A percentile compares a stretch with the other conserved stretches of the same genome.
Evolutionary conservation across 164 flowering plant genomes (phyloP).

Genomic region (Vitis labrusca): DNA sequence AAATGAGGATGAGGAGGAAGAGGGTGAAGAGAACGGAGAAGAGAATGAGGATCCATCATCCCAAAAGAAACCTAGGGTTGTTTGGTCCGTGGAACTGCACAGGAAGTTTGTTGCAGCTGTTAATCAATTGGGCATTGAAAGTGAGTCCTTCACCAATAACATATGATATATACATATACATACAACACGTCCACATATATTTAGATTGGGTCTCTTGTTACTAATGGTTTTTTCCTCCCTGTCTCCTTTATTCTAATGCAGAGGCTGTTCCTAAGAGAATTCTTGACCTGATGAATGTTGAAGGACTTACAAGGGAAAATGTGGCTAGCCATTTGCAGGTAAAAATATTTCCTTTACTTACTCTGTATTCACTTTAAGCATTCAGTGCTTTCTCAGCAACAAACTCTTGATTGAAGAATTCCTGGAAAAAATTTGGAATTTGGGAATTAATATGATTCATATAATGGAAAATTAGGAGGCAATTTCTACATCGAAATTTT

Average conservation of each 20-base stretch:
- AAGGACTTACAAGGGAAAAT: slow-evolving; percentile 87
- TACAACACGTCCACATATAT: too few relatives aligned
- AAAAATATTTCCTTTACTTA: slow-evolving; percentile 12
- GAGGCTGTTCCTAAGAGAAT: slow-evolving; percentile 97
- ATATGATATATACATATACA: neutral
- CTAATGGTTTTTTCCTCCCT: neutral
- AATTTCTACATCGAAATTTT: neutral
- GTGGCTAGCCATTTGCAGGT: slow-evolving; percentile 98
- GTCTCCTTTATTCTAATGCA: slow-evolving; percentile 28
- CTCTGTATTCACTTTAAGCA: neutral
- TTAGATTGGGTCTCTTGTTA: neutral
- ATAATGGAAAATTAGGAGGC: neutral
- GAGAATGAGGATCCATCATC: slow-evolving; percentile 46
- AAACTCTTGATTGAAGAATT: neutral
- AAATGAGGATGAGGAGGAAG: slow-evolving; percentile 43
- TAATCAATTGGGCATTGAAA: slow-evolving; percentile 53
- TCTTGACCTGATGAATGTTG: slow-evolving; percentile 88
- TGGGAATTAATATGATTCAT: neutral
- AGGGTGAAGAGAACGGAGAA: slow-evolving; percentile 34
- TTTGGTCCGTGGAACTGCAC: slow-evolving; percentile 68
- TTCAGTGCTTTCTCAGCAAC: neutral
- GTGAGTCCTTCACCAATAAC: slow-evolving; percentile 26
- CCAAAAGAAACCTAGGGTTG: slow-evolving; percentile 68
- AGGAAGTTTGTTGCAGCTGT: slow-evolving; percentile 67
- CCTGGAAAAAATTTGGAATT: neutral